phyloP scores from a whole-genome alignment of 1,284 basidiomycete species.

The Cutaneotrichosporon sp. region DNA sequence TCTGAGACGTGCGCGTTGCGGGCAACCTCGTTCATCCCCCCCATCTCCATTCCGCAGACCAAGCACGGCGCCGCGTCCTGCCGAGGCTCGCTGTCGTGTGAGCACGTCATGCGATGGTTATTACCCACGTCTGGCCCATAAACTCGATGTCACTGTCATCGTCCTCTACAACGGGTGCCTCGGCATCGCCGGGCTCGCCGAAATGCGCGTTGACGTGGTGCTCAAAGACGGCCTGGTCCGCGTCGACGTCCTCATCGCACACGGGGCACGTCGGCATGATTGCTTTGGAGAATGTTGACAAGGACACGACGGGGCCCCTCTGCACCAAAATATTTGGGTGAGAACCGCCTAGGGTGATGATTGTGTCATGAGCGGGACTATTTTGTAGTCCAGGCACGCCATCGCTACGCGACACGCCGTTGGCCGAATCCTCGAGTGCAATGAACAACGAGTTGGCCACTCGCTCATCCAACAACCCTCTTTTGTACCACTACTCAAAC shows the following conservation, averaged over 20 bases:
- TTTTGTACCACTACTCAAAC: neutral
- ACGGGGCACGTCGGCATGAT: conserved; percentile 31
- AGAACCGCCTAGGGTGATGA: too few relatives aligned
- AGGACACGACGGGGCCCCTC: neutral
- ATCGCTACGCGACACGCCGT: too few relatives aligned
- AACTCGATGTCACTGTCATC: neutral
- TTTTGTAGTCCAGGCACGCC: too few relatives aligned
- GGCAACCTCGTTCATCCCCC: conserved; percentile 9
- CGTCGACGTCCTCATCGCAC: conserved; percentile 22
- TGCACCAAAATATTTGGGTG: too few relatives aligned
- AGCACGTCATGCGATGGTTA: neutral
- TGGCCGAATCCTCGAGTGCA: too few relatives aligned
- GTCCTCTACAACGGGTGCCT: neutral
- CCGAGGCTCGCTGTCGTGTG: neutral
- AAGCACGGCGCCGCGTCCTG: conserved; percentile 17
- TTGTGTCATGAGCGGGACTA: too few relatives aligned
- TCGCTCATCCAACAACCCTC: neutral
- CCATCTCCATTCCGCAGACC: conserved; percentile 26
- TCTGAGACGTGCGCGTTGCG: conserved; percentile 24
- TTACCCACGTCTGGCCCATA: conserved; percentile 2
- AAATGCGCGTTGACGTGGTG: conserved; percentile 41
- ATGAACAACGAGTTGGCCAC: neutral
- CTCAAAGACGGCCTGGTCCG: conserved; percentile 24
- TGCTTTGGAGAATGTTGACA: neutral
- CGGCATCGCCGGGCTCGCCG: neutral